These are phyloP conservation scores for Annulohypoxylon moriforme DNA, from an alignment of 495 filamentous ascomycete genomes.

Conservation along the genomic window DNA sequence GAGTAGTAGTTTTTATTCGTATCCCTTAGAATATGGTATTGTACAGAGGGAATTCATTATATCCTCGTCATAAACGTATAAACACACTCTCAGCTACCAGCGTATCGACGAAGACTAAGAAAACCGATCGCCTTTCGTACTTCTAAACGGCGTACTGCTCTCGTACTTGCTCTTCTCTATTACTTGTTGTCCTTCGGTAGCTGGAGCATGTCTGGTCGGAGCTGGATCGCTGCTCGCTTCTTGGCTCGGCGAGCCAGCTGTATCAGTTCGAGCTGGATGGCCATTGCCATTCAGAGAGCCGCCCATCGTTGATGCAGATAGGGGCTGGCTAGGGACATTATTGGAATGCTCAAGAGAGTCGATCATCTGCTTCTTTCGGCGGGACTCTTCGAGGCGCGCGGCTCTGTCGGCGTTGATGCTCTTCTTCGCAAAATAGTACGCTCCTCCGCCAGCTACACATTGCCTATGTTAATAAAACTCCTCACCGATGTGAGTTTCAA, in stretches of 20 bases:
- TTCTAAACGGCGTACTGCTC: slow-evolving; percentile 71
- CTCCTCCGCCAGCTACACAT: slow-evolving; percentile 76
- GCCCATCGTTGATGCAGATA: slow-evolving; percentile 55
- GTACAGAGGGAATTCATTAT: slow-evolving; percentile 28
- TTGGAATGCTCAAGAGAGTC: slow-evolving; percentile 68
- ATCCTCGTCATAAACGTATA: slow-evolving; percentile 31
- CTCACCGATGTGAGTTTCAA: neutral
- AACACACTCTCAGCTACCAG: slow-evolving; percentile 1
- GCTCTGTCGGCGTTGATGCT: slow-evolving; percentile 90
- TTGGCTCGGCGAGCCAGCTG: slow-evolving; percentile 77
- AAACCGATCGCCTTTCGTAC: slow-evolving; percentile 87
- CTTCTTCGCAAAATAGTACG: slow-evolving; percentile 96
- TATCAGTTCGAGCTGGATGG: slow-evolving; percentile 62
- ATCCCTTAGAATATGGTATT: slow-evolving; percentile 12
- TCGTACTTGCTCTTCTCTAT: slow-evolving; percentile 93
- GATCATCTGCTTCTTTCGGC: slow-evolving; percentile 70
- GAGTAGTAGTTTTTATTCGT: slow-evolving; percentile 17
- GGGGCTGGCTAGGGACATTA: slow-evolving; percentile 47
- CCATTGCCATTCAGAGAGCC: slow-evolving; percentile 51
- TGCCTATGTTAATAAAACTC: slow-evolving; percentile 36
- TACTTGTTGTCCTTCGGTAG: slow-evolving; percentile 75
- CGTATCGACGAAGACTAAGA: slow-evolving; percentile 46
- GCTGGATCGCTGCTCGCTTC: slow-evolving; percentile 87
- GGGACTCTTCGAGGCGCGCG: slow-evolving; percentile 73
- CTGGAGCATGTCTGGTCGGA: slow-evolving; percentile 82